Evolutionary conservation across 2,329 filamentous ascomycete genomes (phyloP), one percentile per base, ranked within the genome.

Genomic region (Fusarium verrucosum): DNA sequence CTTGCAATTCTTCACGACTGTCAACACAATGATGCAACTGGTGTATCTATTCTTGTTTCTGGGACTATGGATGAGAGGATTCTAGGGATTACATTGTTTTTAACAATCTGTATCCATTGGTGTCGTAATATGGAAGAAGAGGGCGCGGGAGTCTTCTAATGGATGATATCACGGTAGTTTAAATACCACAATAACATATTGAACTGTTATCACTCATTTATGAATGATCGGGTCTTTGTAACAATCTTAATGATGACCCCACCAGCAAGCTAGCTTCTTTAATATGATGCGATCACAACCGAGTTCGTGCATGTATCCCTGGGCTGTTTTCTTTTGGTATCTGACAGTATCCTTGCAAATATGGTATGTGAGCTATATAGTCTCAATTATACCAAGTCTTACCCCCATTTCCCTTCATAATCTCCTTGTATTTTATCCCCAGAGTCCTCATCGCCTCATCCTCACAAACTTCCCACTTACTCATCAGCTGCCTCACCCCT

Each of bases 81-180:
- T 22, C 13, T 49, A 44, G n/a, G 13, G 17, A 38, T 42, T 42
- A 33, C 52, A 40, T 58, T 47, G 14, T 9, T 30, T 58, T 35
- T 9, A 19, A 16, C 63, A 37, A 36, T 58, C n/a, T 66, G 41
- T 57, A 66, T 66, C 30, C 33, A 28, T 62, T 69, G 62, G 43
- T 28, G n/a, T 35, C 11, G 47, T 37, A 32, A 66, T 70, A 63
- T 68, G 30, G 32, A n/a, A 37, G 44, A 43, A 37, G 19, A 52
- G 46, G 53, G 50, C 30, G 52, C 60, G 66, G n/a, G 58, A 66
- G 62, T 22, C 17, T 47, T 47, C 19, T 66, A 46, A 58, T 64
- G 56, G 64, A 59, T 63, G 43, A 22, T 59, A 32, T 60, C 37
- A 25, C 41, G 40, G 26, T 60, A 68, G 55, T 41, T 68, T 70